Conservation (phyloP, 108 stramenopile genomes). For the Skeletonema marinoi region DNA sequence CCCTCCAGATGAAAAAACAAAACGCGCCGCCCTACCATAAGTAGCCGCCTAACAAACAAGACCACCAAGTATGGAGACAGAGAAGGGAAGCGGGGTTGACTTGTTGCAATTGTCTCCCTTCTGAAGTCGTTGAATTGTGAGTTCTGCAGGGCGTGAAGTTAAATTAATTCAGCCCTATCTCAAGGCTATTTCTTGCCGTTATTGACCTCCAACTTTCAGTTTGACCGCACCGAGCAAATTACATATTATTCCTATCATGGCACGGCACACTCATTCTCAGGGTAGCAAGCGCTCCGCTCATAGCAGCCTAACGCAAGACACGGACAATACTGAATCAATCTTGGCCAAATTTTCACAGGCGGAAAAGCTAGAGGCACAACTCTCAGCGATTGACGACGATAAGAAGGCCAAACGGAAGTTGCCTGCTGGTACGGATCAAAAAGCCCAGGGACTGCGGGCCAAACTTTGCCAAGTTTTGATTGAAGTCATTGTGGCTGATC, state of each 20-base stretch:
- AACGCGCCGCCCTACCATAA: too few relatives aligned
- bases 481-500: constrained; percentile 70
- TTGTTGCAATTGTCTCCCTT: neutral
- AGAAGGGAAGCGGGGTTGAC: neutral
- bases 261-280: constrained; percentile 3
- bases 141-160: neutral
- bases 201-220: neutral
- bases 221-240: neutral
- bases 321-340: constrained; percentile 29
- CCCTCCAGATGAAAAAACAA: too few relatives aligned
- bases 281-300: constrained; percentile 1
- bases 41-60: too few relatives aligned
- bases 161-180: neutral
- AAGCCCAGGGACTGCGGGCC: constrained; percentile 39
- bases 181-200: neutral
- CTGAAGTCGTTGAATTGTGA: neutral
- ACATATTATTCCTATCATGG: neutral
- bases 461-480: constrained; percentile 68
- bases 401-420: constrained; percentile 8
- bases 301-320: constrained; percentile 6
- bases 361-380: constrained; percentile 15
- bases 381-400: constrained; percentile 8
- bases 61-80: neutral
- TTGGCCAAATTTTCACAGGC: constrained; percentile 21
- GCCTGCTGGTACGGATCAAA: constrained; percentile 13